Conservation (phyloP, 352 stramenopile genomes). For the Phytophthora meadii region DNA sequence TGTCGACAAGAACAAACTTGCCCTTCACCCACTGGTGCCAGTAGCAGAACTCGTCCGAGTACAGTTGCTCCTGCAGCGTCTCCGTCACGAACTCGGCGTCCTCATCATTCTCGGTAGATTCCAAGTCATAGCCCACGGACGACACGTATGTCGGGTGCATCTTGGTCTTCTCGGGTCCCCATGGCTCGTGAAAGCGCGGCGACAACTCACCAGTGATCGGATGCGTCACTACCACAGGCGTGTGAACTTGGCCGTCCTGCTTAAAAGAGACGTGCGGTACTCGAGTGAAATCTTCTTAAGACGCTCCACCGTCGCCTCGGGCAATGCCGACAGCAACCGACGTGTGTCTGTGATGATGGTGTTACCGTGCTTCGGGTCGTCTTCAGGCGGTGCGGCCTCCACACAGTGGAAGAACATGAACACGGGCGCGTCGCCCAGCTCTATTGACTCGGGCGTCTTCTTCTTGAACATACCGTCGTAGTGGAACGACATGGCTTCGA, state of each 20-base stretch:
- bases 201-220: constrained; percentile 20
- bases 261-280: constrained; percentile 28
- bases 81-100: constrained; percentile 25
- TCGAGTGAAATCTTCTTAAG: constrained; percentile 27
- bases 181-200: constrained; percentile 26
- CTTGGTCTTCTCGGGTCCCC: constrained; percentile 30
- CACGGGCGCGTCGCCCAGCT: constrained; percentile 26
- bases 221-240: constrained; percentile 20
- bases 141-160: constrained; percentile 32
- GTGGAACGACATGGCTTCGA: constrained; percentile 32
- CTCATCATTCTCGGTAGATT: constrained; percentile 24
- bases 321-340: constrained; percentile 18
- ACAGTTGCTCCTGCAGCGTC: constrained; percentile 18
- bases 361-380: constrained; percentile 32
- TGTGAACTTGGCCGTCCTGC: constrained; percentile 8
- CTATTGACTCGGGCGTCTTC: constrained; percentile 27
- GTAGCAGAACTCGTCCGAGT: constrained; percentile 22
- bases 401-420: constrained; percentile 37
- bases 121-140: constrained; percentile 19
- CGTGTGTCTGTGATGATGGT: constrained; percentile 33
- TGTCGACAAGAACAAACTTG: constrained; percentile 34
- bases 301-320: constrained; percentile 23
- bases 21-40: constrained; percentile 32
- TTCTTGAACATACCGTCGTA: constrained; percentile 37
- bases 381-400: constrained; percentile 16